phyloP scores from a whole-genome alignment of 2,329 filamentous ascomycete species.

The Botrytis squamosa region DNA sequence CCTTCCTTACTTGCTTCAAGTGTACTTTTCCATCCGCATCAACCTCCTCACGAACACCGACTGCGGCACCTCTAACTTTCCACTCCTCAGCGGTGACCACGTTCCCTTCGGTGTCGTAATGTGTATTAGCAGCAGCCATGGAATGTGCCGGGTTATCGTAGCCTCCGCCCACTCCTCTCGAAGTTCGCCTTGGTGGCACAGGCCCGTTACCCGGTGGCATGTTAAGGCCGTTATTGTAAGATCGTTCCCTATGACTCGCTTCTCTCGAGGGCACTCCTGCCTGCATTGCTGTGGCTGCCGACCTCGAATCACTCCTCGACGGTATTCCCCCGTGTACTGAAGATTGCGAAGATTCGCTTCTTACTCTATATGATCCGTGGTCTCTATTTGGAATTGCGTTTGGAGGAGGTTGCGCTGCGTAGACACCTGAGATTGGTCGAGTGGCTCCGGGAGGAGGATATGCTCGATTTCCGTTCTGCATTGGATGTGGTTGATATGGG shows the following conservation, averaged over 20 bases:
- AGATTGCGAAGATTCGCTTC: constrained; percentile 58
- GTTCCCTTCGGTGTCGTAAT: constrained; percentile 57
- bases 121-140: constrained; percentile 39
- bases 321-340: constrained; percentile 53
- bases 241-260: constrained; percentile 64
- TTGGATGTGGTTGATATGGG: constrained; percentile 45
- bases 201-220: constrained; percentile 55
- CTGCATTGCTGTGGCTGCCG: constrained; percentile 55
- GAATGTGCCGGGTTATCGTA: constrained; percentile 41
- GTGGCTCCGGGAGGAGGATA: constrained; percentile 40
- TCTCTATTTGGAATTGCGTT: constrained; percentile 43
- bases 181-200: constrained; percentile 73
- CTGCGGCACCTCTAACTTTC: constrained; percentile 92
- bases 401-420: constrained; percentile 42
- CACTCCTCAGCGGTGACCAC: constrained; percentile 77
- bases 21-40: constrained; percentile 82
- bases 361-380: constrained; percentile 51
- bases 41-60: constrained; percentile 76
- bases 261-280: constrained; percentile 65
- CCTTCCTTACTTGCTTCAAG: constrained; percentile 87
- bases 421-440: constrained; percentile 49
- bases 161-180: constrained; percentile 64
- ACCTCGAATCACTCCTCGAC: constrained; percentile 61
- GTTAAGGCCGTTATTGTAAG: constrained; percentile 61
- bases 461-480: constrained; percentile 41